phyloP scores from a whole-genome alignment of 352 stramenopile species.

The Phytophthora pistaciae region DNA sequence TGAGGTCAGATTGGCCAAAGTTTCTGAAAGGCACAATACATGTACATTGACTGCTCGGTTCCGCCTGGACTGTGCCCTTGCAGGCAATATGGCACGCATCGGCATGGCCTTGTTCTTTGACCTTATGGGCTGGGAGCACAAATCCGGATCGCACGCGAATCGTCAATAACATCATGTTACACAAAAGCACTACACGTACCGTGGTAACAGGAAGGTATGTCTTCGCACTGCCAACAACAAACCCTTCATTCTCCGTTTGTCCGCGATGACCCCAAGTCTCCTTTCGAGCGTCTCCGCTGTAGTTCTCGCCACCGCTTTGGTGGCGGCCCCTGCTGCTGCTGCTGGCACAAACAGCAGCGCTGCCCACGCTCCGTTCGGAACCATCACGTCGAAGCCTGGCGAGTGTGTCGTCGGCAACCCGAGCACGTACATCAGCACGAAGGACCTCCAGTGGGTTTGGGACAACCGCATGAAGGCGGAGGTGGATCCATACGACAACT shows the following conservation, averaged over 20 bases:
- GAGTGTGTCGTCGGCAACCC: constrained; percentile 31
- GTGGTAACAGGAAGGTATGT: no score
- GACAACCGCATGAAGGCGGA: constrained; percentile 23
- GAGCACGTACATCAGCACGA: constrained; percentile 24
- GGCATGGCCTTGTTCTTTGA: no score
- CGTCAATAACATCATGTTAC: no score
- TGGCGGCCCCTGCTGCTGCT: background rate
- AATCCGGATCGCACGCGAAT: no score
- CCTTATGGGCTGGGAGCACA: no score
- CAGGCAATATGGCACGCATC: no score
- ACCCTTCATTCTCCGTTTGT: constrained; percentile 14
- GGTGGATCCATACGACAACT: constrained; percentile 12
- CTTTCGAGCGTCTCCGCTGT: constrained; percentile 14
- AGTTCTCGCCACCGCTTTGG: constrained; percentile 1
- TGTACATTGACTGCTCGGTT: no score
- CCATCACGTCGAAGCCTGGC: constrained; percentile 25
- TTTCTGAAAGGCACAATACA: no score
- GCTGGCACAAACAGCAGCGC: constrained; percentile 8
- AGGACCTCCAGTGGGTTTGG: constrained; percentile 29
- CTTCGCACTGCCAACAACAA: no score
- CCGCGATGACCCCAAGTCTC: constrained; percentile 8
- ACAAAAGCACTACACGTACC: no score
- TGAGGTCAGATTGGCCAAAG: no score
- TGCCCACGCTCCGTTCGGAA: constrained; percentile 27
- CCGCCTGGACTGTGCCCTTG: no score